Conservation (phyloP, 2,329 filamentous ascomycete species). For the Colletotrichum neosansevieriae region DNA sequence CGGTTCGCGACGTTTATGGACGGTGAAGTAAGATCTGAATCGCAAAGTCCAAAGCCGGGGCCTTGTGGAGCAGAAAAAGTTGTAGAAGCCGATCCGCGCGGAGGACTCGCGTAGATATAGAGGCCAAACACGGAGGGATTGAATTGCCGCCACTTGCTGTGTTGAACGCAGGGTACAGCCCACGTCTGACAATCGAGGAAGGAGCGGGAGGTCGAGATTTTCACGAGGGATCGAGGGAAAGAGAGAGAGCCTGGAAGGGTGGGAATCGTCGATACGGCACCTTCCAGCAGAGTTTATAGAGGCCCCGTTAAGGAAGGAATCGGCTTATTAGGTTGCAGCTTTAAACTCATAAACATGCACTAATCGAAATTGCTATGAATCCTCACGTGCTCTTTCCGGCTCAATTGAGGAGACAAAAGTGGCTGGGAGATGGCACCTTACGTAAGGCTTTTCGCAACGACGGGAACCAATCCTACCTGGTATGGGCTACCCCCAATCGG, state of each 20-base stretch:
- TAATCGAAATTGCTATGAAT: background rate
- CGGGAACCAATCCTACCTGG: background rate
- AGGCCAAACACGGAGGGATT: slow-evolving; percentile 34
- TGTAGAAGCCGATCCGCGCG: slow-evolving; percentile 38
- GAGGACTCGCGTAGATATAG: slow-evolving; percentile 38
- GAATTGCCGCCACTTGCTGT: slow-evolving; percentile 30
- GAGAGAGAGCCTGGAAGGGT: slow-evolving; percentile 19
- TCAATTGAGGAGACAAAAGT: background rate
- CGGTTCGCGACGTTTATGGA: slow-evolving; percentile 38
- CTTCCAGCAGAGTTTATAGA: slow-evolving; percentile 31
- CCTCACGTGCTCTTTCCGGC: background rate
- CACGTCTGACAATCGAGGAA: slow-evolving; percentile 34
- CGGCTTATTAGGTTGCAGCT: slow-evolving; percentile 8
- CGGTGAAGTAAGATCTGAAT: slow-evolving; percentile 38
- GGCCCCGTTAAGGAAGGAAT: slow-evolving; percentile 7
- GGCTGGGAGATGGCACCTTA: background rate
- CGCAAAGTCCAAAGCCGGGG: slow-evolving; percentile 40
- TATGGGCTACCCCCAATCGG: background rate
- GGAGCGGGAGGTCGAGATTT: slow-evolving; percentile 16
- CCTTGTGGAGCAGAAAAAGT: slow-evolving; percentile 40
- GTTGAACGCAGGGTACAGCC: slow-evolving; percentile 30
- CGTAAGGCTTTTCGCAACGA: background rate
- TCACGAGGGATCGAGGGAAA: slow-evolving; percentile 37
- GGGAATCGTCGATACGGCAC: slow-evolving; percentile 28
- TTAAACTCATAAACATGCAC: background rate